Conservation (phyloP, 192 early-diverging fungal genomes). For the Thamnidium elegans region DNA sequence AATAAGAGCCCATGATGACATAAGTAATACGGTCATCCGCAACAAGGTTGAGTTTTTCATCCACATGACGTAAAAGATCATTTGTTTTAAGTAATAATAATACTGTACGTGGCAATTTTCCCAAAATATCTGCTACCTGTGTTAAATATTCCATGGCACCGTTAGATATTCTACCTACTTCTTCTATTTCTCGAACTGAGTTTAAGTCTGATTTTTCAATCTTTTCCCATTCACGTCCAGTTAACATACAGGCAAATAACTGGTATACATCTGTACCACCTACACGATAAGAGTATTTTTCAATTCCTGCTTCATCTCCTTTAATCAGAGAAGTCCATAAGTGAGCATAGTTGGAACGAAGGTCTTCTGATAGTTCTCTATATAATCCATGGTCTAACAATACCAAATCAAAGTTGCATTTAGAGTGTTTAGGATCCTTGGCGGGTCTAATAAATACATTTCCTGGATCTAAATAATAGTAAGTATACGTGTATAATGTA, state of each 20-base stretch:
- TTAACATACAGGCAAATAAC: conserved; percentile 84
- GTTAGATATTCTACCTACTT: conserved; percentile 50
- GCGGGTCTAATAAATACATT: conserved; percentile 75
- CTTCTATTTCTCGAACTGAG: conserved; percentile 42
- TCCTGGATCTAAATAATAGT: conserved; percentile 60
- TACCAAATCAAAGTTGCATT: conserved; percentile 84
- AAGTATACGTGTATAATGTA: not conserved
- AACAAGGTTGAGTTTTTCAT: conserved; percentile 43
- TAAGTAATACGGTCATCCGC: conserved; percentile 24
- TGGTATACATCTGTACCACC: conserved; percentile 70
- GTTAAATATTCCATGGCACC: conserved; percentile 59
- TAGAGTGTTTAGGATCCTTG: conserved; percentile 34
- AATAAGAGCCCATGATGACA: conserved; percentile 32
- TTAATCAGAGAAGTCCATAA: conserved; percentile 86
- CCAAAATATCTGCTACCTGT: conserved; percentile 78
- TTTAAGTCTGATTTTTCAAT: conserved; percentile 45
- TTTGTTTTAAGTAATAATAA: conserved; percentile 89
- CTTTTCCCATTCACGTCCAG: conserved; percentile 81
- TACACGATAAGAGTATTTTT: conserved; percentile 57
- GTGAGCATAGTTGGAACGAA: conserved; percentile 83
- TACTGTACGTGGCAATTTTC: conserved; percentile 77
- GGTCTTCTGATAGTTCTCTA: conserved; percentile 62
- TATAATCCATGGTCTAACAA: conserved; percentile 91
- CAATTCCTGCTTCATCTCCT: conserved; percentile 75
- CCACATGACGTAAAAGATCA: conserved; percentile 76